Percentiles rank a stretch among this genome's conserved stretches.
These are phyloP conservation scores for Chytriomyces confervae DNA, from an alignment of 192 early-diverging fungal species.

Conservation along the genomic window DNA sequence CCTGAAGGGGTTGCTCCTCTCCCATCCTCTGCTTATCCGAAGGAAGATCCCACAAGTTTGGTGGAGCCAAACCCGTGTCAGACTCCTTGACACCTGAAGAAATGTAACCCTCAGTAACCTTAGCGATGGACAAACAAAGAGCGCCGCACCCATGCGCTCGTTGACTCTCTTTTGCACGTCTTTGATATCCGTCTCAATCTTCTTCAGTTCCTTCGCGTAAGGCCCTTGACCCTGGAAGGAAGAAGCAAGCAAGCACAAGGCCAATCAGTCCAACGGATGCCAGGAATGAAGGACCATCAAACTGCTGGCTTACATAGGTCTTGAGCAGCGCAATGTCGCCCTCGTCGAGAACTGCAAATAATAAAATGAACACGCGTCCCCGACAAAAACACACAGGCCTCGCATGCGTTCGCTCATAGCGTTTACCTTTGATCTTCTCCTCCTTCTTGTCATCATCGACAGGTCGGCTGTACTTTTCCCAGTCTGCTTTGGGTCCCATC, in stretches of 20 bases:
- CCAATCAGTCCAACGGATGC: neutral
- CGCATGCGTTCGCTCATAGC: neutral
- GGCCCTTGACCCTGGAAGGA: constrained; percentile 88
- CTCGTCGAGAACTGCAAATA: constrained; percentile 77
- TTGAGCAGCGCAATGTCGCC: constrained; percentile 91
- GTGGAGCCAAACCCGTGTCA: constrained; percentile 96
- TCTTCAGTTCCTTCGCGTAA: constrained; percentile 94
- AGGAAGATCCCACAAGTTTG: constrained; percentile 98
- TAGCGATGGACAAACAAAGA: no score
- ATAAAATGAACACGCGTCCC: constrained; percentile 18
- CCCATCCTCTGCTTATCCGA: constrained; percentile 97
- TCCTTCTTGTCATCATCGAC: constrained; percentile 79
- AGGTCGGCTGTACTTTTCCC: constrained; percentile 95
- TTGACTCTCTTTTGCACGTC: constrained; percentile 98
- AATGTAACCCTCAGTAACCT: neutral
- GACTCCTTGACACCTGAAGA: constrained; percentile 92
- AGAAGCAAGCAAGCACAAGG: neutral
- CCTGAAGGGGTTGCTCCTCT: constrained; percentile 93
- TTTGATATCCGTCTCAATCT: constrained; percentile 93
- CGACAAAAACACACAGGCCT: neutral
- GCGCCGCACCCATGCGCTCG: constrained; percentile 88
- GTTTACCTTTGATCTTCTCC: constrained; percentile 78
- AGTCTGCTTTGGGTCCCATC: constrained; percentile 90
- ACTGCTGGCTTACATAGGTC: constrained; percentile 74
- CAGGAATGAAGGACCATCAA: neutral